Conservation (phyloP, 2,329 filamentous ascomycete species). For the Aspergillus aculeatus region DNA sequence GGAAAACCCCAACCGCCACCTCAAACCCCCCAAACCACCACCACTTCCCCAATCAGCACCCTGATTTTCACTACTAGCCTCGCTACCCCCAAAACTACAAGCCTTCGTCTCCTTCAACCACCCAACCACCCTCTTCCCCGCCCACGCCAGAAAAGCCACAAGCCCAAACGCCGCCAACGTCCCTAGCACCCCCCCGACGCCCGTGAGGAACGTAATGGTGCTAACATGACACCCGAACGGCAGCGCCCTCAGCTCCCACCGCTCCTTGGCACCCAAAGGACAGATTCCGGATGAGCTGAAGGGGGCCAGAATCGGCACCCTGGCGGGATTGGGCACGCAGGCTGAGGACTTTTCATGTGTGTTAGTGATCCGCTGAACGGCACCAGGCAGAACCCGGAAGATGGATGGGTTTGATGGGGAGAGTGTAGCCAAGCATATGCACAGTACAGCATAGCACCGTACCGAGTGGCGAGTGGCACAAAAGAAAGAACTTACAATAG, state of each 20-base stretch:
- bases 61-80: neutral
- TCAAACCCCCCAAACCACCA: neutral
- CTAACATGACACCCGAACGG: conserved; percentile 44
- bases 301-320: conserved; percentile 40
- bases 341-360: conserved; percentile 32
- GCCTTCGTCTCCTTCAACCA: conserved; percentile 13
- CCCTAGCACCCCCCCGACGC: conserved; percentile 30
- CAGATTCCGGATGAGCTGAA: conserved; percentile 37
- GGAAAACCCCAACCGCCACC: neutral
- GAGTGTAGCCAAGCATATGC: neutral
- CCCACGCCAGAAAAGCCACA: conserved; percentile 17
- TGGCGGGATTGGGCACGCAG: conserved; percentile 40
- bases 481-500: conserved; percentile 29
- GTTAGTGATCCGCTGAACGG: neutral
- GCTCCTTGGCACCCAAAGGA: conserved; percentile 39
- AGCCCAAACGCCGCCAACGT: conserved; percentile 28
- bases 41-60: neutral
- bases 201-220: conserved; percentile 40
- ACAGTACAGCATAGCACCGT: too few relatives aligned
- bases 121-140: conserved; percentile 13
- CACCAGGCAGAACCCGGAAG: too few relatives aligned
- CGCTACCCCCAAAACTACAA: neutral
- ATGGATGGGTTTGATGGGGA: neutral
- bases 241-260: conserved; percentile 42
- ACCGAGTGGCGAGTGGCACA: too few relatives aligned